These are phyloP conservation scores for Yamadazyma blattariae DNA, from an alignment of 1,139 yeast genomes.

Conservation along the genomic window DNA sequence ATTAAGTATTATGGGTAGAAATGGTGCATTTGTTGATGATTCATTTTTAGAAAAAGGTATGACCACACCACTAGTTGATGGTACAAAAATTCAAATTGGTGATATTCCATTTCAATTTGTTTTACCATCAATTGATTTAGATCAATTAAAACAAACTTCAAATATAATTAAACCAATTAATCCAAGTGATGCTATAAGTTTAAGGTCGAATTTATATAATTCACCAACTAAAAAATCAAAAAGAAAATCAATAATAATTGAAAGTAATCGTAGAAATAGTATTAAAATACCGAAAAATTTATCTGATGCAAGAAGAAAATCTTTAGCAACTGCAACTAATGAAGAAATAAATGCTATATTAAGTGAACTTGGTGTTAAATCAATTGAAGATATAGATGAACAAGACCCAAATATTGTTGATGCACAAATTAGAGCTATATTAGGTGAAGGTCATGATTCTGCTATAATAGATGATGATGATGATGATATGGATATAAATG, in stretches of 20 bases:
- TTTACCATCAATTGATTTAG: slow-evolving; percentile 54
- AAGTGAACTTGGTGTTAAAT: slow-evolving; percentile 36
- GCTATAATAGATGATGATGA: slow-evolving; percentile 21
- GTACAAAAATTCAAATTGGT: slow-evolving; percentile 87
- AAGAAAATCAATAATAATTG: slow-evolving; percentile 7
- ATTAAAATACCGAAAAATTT: slow-evolving; percentile 23
- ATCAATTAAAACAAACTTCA: slow-evolving; percentile 19
- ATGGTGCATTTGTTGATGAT: slow-evolving; percentile 95
- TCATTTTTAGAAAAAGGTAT: slow-evolving; percentile 83
- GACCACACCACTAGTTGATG: slow-evolving; percentile 79
- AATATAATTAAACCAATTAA: slow-evolving; percentile 37
- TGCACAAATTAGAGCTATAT: slow-evolving; percentile 32
- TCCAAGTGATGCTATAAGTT: slow-evolving; percentile 53
- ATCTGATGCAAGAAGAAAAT: slow-evolving; percentile 38
- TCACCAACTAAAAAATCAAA: slow-evolving; percentile 18
- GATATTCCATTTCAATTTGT: slow-evolving; percentile 86
- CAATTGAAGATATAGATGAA: slow-evolving; percentile 36
- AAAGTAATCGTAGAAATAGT: slow-evolving; percentile 8
- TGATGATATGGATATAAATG: slow-evolving; percentile 17
- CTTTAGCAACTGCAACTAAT: slow-evolving; percentile 37
- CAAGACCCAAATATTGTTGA: slow-evolving; percentile 34
- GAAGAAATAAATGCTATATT: slow-evolving; percentile 42
- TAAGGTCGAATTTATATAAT: slow-evolving; percentile 43
- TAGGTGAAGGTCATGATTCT: slow-evolving; percentile 25
- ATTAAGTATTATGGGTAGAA: slow-evolving; percentile 83